Conservation (phyloP, 106 monocot genomes). For the Acorus gramineus region DNA sequence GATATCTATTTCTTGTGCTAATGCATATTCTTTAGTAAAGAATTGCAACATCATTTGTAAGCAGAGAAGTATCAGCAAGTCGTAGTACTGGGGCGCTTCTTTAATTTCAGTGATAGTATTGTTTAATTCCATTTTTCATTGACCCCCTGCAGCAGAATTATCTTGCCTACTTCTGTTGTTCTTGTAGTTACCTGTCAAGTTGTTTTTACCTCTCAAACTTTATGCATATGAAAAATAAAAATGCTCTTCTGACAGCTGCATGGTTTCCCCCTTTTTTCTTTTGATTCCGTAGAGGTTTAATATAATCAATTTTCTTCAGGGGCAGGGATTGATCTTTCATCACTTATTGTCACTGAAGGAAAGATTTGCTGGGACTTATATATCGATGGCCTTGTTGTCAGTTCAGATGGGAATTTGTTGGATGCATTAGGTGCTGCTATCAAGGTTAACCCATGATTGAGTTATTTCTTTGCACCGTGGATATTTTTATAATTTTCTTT, state of each 20-base stretch:
- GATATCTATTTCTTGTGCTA: too few species aligned
- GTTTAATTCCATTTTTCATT: too few species aligned
- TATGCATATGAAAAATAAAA: not conserved
- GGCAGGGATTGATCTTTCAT: conserved; percentile 82
- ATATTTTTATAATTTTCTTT: not conserved
- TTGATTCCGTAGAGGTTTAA: not conserved
- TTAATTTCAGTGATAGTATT: too few species aligned
- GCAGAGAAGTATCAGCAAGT: too few species aligned
- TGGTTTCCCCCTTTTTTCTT: not conserved
- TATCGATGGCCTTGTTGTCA: conserved; percentile 83
- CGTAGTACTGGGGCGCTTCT: too few species aligned
- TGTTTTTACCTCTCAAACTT: too few species aligned
- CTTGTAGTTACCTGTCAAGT: too few species aligned
- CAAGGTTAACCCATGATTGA: conserved; percentile 33
- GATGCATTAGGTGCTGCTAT: conserved; percentile 80
- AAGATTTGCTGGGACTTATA: conserved; percentile 89
- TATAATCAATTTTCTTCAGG: conserved; percentile 19
- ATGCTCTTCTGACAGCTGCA: not conserved
- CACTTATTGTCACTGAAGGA: conserved; percentile 68
- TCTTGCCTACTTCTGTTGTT: too few species aligned
- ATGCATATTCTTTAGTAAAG: too few species aligned
- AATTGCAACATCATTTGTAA: too few species aligned
- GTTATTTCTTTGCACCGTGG: not conserved
- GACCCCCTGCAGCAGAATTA: too few species aligned
- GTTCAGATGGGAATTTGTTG: conserved; percentile 89